A percentile compares a stretch with the other conserved stretches of the same genome.
Conservation (phyloP, 805 yeast species). For the Yarrowia alimentaria region DNA sequence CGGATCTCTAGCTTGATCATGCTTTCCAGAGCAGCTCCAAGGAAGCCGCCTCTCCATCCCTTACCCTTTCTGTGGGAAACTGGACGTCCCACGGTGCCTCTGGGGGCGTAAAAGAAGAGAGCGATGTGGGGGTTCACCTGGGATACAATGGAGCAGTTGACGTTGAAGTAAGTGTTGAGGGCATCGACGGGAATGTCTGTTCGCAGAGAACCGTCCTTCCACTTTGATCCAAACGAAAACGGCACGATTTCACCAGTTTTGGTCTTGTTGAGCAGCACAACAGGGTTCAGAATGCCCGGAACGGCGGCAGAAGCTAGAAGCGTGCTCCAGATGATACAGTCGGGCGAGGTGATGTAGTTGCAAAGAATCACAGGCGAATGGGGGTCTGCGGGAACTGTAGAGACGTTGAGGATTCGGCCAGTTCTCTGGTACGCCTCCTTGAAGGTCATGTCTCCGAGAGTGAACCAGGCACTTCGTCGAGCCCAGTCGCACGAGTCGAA, state of each 20-base stretch:
- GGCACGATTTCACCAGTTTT: slow-evolving; percentile 51
- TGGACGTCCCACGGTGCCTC: slow-evolving; percentile 79
- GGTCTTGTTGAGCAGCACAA: slow-evolving; percentile 69
- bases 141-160: slow-evolving; percentile 70
- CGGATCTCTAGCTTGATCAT: slow-evolving; percentile 67
- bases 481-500: slow-evolving; percentile 79
- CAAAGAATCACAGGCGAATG: slow-evolving; percentile 78
- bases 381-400: slow-evolving; percentile 80
- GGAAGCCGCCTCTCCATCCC: slow-evolving; percentile 72
- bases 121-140: slow-evolving; percentile 83
- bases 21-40: slow-evolving; percentile 70
- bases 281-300: slow-evolving; percentile 79
- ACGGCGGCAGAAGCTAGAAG: slow-evolving; percentile 77
- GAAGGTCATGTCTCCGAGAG: slow-evolving; percentile 69
- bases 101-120: slow-evolving; percentile 71
- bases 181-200: slow-evolving; percentile 78
- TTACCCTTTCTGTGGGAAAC: slow-evolving; percentile 57
- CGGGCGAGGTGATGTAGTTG: slow-evolving; percentile 72
- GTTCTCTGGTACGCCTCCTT: slow-evolving; percentile 66
- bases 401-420: slow-evolving; percentile 67
- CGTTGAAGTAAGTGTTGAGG: slow-evolving; percentile 70
- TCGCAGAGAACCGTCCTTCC: slow-evolving; percentile 76
- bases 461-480: slow-evolving; percentile 62
- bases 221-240: slow-evolving; percentile 68
- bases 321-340: slow-evolving; percentile 79